A percentile compares a stretch with the other conserved stretches of the same genome.
Evolutionary conservation across 345 rosid species (phyloP).

Genomic region (Eutrema heterophyllum): DNA sequence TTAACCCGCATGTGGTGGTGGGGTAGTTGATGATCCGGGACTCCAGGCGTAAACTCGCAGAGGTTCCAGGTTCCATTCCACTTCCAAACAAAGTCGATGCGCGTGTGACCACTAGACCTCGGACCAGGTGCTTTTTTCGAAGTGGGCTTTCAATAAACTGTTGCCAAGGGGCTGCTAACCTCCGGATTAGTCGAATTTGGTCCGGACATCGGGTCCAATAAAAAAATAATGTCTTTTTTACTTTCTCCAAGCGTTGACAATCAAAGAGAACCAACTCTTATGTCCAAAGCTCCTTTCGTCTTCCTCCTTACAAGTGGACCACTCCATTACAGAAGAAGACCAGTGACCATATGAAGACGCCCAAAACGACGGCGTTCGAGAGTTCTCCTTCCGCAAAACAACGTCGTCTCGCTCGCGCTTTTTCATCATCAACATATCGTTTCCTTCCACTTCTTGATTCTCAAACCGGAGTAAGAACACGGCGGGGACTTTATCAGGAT

Average conservation of each 20-base stretch:
- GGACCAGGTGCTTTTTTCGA: too few species aligned
- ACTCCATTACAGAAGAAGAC: constrained; percentile 70
- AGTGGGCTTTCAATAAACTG: not conserved
- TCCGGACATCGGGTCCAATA: not conserved
- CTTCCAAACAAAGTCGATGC: too few species aligned
- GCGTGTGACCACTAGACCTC: too few species aligned
- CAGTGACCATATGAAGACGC: constrained; percentile 58
- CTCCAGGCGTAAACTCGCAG: not conserved
- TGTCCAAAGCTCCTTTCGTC: constrained; percentile 16
- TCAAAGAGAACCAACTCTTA: constrained; percentile 67
- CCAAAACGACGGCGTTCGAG: constrained; percentile 54
- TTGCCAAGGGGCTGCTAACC: not conserved
- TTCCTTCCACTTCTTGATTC: constrained; percentile 30
- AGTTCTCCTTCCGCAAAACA: constrained; percentile 38
- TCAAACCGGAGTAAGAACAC: constrained; percentile 81
- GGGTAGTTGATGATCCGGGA: not conserved
- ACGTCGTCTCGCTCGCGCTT: constrained; percentile 22
- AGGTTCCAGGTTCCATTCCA: not conserved
- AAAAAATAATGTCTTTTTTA: not conserved
- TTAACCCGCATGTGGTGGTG: not conserved
- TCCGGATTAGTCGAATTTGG: not conserved
- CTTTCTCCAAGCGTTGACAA: constrained; percentile 71
- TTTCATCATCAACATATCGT: constrained; percentile 18
- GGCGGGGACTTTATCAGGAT: constrained; percentile 38
- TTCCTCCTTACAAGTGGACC: constrained; percentile 49